These are phyloP conservation scores for Cicer arietinum DNA, from an alignment of 306 rosid genomes.

Conservation along the genomic window DNA sequence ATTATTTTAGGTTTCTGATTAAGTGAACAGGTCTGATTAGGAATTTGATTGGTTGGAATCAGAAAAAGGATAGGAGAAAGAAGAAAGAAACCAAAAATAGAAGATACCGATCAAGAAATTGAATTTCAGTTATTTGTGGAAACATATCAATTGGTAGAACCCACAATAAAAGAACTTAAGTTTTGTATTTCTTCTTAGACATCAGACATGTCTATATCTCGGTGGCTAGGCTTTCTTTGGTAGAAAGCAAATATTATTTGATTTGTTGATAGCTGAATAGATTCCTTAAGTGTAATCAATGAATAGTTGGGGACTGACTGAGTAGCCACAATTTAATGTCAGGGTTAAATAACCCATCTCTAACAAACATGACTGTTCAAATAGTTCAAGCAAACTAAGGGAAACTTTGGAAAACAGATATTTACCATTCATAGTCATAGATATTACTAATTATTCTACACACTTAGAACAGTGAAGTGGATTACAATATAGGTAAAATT, in stretches of 20 bases:
- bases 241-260: background rate
- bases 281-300: background rate
- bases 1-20: conserved; percentile 11
- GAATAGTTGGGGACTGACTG: background rate
- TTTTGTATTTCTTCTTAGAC: background rate
- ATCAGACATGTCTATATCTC: background rate
- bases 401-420: background rate
- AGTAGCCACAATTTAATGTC: background rate
- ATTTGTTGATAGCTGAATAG: background rate
- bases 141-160: no score
- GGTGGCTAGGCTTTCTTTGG: conserved; percentile 6
- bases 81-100: background rate
- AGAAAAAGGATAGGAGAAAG: background rate
- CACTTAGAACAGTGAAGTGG: background rate
- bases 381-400: background rate
- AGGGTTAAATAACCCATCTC: background rate
- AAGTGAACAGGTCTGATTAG: background rate
- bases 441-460: background rate
- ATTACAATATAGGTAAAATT: background rate
- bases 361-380: no score
- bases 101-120: no score
- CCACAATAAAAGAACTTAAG: background rate
- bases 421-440: background rate
- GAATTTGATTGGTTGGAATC: conserved; percentile 14
- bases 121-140: no score